phyloP scores from a whole-genome alignment of 2,329 filamentous ascomycete species.

The Claviceps digitariae region DNA sequence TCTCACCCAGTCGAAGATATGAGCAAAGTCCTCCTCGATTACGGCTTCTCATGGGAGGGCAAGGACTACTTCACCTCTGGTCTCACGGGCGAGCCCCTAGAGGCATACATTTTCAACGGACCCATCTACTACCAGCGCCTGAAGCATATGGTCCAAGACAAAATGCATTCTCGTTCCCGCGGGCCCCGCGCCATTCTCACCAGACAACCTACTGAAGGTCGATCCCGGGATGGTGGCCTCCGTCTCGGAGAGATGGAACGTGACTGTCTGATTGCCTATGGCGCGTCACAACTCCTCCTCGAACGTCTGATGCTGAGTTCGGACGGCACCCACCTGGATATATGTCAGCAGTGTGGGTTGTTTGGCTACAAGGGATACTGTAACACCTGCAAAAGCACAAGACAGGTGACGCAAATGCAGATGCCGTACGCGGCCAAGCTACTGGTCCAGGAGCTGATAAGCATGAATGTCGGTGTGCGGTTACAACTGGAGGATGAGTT shows the following conservation, averaged over 20 bases:
- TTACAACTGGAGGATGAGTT: constrained; percentile 92
- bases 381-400: constrained; percentile 76
- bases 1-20: constrained; percentile 78
- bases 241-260: constrained; percentile 97
- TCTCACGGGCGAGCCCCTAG: constrained; percentile 84
- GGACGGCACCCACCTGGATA: constrained; percentile 80
- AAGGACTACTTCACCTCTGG: constrained; percentile 95
- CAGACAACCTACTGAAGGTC: constrained; percentile 89
- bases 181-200: constrained; percentile 87
- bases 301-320: constrained; percentile 92
- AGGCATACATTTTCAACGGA: constrained; percentile 95
- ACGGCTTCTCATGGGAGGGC: constrained; percentile 92
- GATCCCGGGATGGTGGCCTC: constrained; percentile 81
- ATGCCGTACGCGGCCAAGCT: constrained; percentile 97
- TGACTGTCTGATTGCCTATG: constrained; percentile 95
- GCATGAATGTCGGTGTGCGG: constrained; percentile 95
- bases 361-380: constrained; percentile 96
- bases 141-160: constrained; percentile 99
- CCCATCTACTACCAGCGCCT: constrained; percentile 99
- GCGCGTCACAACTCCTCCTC: constrained; percentile 78
- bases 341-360: constrained; percentile 86
- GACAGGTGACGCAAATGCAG: constrained; percentile 78
- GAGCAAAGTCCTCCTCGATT: constrained; percentile 67
- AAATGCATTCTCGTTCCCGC: constrained; percentile 92
- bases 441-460: constrained; percentile 87